phyloP scores from a whole-genome alignment of 2,329 filamentous ascomycete genomes.

The Aspergillus phoenicis region DNA sequence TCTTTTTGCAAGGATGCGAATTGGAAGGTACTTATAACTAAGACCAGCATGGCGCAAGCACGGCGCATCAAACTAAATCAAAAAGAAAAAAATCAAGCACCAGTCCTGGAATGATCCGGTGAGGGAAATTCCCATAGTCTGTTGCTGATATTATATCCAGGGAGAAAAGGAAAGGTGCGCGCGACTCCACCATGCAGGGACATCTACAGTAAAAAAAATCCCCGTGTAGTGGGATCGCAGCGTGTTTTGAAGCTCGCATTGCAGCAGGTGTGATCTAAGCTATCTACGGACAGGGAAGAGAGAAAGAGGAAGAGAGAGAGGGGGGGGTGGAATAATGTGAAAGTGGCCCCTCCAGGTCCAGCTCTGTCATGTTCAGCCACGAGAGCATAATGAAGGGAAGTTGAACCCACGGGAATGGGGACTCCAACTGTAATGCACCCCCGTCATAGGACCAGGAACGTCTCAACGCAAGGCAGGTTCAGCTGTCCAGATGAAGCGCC shows the following conservation, averaged over 20 bases:
- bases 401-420: conserved; percentile 15
- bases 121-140: conserved; percentile 15
- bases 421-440: conserved; percentile 8
- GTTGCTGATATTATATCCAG: conserved; percentile 18
- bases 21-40: conserved; percentile 14
- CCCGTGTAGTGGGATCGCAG: conserved; percentile 13
- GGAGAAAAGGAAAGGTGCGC: conserved; percentile 4
- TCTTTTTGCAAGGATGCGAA: not conserved
- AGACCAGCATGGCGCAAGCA: conserved; percentile 10
- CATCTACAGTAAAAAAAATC: conserved; percentile 5
- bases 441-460: conserved; percentile 22
- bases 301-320: conserved; percentile 9
- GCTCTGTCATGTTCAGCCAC: conserved; percentile 29
- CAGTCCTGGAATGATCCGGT: conserved; percentile 6
- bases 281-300: conserved; percentile 7
- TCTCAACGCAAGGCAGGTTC: conserved; percentile 23
- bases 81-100: conserved; percentile 11
- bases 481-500: conserved; percentile 28
- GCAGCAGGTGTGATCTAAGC: conserved; percentile 9
- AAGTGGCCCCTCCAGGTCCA: conserved; percentile 21
- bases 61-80: conserved; percentile 3
- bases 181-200: conserved; percentile 24
- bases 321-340: not conserved
- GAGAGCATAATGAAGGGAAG: conserved; percentile 21
- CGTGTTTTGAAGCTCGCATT: conserved; percentile 16